Evolutionary conservation across 1,284 basidiomycete genomes (phyloP), one percentile per base, ranked within the genome.

Genomic region (Porodaedalea pini): DNA sequence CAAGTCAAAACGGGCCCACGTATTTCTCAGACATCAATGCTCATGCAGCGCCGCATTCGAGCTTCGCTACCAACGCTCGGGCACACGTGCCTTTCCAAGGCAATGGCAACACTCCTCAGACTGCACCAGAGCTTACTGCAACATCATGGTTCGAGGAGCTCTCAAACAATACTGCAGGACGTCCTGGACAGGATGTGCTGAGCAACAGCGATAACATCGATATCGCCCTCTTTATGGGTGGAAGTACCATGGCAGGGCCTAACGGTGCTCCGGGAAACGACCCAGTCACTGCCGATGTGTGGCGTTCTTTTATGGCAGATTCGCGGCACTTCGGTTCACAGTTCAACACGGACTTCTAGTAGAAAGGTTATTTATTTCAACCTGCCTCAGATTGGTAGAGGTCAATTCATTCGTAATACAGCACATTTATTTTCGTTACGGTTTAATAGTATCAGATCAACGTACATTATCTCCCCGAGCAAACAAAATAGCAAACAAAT

Each of bases 261-360:
- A 39, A 13, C 19, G 37, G 5, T 13, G 23, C 23, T 15, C 47
- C 36, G n/a, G 43, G 45, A 17, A 44, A 48, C 8, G 57, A 54
- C 32, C 43, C 34, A 19, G 27, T 43, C 17, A 25, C 54, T 10
- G 37, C n/a, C 19, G 57, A 58, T 21, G 45, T 51, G 3, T 58
- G 57, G 57, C 43, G 39, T n/a, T 39, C 57, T 13, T 8, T 58
- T 21, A 48, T 58, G 19, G 36, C n/a, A 4, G 51, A 54, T 25
- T 25, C 49, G 17, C 36, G 31, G n/a, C 7, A 41, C 15, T 41
- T 31, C 11, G 43, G 17, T 44, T 34, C 32, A 23, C 31, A 21
- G 19, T 36, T 21, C 13, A 23, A 51, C 13, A 11, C 17, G 11
- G 4, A 41, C 17, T 6, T 41, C 6, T 34, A 34, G 6, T 13